Base-by-base conservation (phyloP, 2,329 filamentous ascomycete genomes). In the Leptodontidium sp. region DNA sequence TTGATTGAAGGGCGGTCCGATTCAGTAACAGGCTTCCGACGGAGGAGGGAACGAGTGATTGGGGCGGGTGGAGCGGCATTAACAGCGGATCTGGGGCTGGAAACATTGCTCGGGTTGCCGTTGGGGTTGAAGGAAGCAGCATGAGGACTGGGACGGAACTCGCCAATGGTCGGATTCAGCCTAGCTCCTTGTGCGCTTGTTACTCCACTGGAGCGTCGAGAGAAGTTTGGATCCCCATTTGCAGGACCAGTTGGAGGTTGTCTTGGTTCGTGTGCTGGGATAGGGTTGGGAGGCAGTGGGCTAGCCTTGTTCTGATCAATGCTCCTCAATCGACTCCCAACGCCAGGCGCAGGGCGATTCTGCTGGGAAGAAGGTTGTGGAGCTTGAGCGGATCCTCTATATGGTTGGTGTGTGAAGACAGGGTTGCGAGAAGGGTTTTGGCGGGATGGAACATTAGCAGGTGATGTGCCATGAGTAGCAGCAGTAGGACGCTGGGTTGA, bases 101-200 rank as follows among this genome's bases (percentile, higher is more conserved):
- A 93, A 45, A 88, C 85, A 58, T 87, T 85, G 77, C 91, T 93
- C 55, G 83, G 82, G 58, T 83, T 79, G 55, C 80, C 81, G 61
- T 82, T 92, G 5, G 92, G 95, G 73, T 90, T 95, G 81, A 99
- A 98, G 1, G 91, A 85, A 55, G 88, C 87, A 0, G 94, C 94
- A 70, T 91, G 91, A 4, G 93, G 90, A 75, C 91, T 97, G 21
- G 95, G 96, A 72, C 91, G 90, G 81, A 98, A 98, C 76, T 97
- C 94, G 77, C 87, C 84, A 73, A 85, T 90, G 75, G 88, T 89
- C 7, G 88, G 88, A 71, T 91, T 91, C 74, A 91, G 77, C 78
- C 89, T 88, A 57, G 82, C 83, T 4, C 82, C 82, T 75, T 87
- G 81, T 63, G 86, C 86, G 53, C 81, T 81, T 14, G 84, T 81